Evolutionary conservation across 176 grass and related monocot species (phyloP).

Genomic region (Typha latifolia): DNA sequence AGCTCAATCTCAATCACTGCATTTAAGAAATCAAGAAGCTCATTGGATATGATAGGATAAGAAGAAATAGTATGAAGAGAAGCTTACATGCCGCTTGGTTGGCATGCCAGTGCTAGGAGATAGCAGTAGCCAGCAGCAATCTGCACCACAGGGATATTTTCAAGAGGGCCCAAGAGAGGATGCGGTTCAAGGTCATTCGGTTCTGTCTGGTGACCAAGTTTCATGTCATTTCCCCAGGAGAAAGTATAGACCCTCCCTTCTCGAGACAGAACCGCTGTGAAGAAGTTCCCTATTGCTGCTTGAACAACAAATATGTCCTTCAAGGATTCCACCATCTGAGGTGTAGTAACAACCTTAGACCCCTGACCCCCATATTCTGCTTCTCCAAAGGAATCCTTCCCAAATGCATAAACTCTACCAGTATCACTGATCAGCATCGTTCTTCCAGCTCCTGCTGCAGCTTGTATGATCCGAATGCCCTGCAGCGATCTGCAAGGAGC

Average conservation of each 20-base stretch:
- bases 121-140: slow-evolving; percentile 87
- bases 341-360: slow-evolving; percentile 46
- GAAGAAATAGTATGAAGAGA: not conserved
- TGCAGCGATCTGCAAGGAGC: slow-evolving; percentile 61
- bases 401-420: slow-evolving; percentile 78
- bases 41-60: not conserved
- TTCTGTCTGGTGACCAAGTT: slow-evolving; percentile 80
- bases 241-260: slow-evolving; percentile 79
- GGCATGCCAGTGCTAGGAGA: slow-evolving; percentile 65
- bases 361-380: slow-evolving; percentile 58
- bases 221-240: slow-evolving; percentile 69
- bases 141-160: slow-evolving; percentile 73
- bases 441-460: slow-evolving; percentile 55
- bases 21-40: too few species aligned
- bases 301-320: slow-evolving; percentile 72
- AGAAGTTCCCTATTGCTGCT: slow-evolving; percentile 87
- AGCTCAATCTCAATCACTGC: not conserved
- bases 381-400: slow-evolving; percentile 86
- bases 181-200: slow-evolving; percentile 56
- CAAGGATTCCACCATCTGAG: slow-evolving; percentile 68
- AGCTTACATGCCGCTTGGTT: slow-evolving; percentile 81
- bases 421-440: slow-evolving; percentile 87
- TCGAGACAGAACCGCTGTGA: slow-evolving; percentile 76
- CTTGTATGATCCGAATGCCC: slow-evolving; percentile 85
- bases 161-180: slow-evolving; percentile 60